Evolutionary conservation across 306 rosid genomes (phyloP).

Genomic region (Ormosia semicastrata): DNA sequence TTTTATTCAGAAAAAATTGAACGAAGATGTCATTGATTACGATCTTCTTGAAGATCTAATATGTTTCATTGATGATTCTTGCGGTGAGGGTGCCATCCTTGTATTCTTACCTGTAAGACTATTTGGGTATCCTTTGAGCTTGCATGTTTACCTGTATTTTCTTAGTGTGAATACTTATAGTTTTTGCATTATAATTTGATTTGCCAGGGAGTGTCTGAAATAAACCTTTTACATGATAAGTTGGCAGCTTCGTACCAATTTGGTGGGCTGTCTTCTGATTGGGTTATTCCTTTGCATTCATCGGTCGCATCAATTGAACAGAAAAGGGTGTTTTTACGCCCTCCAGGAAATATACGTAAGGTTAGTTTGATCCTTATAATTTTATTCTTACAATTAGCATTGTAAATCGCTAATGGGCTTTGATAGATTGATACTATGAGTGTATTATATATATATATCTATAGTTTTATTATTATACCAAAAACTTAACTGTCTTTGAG

Average conservation of each 20-base stretch:
- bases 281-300: constrained; percentile 94
- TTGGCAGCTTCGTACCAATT: constrained; percentile 78
- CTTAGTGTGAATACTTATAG: not conserved
- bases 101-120: constrained; percentile 89
- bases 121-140: constrained; percentile 25
- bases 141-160: constrained; percentile 2
- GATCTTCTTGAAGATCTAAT: constrained; percentile 92
- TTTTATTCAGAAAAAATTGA: constrained; percentile 65
- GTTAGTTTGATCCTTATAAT: constrained; percentile 39
- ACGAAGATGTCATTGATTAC: constrained; percentile 91
- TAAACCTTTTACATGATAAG: constrained; percentile 67
- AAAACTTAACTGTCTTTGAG: no score
- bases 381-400: constrained; percentile 3
- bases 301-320: constrained; percentile 75
- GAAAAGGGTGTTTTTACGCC: constrained; percentile 76
- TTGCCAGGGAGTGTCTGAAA: constrained; percentile 81
- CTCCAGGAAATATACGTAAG: constrained; percentile 82
- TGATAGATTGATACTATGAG: not conserved
- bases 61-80: constrained; percentile 75
- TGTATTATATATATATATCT: no score
- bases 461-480: no score
- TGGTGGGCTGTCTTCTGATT: constrained; percentile 87
- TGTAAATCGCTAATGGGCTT: not conserved
- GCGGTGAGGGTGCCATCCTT: constrained; percentile 80
- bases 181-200: constrained; percentile 18